Evolutionary conservation across 2,329 filamentous ascomycete genomes (phyloP).

Genomic region (Pestalotiopsis sp.): DNA sequence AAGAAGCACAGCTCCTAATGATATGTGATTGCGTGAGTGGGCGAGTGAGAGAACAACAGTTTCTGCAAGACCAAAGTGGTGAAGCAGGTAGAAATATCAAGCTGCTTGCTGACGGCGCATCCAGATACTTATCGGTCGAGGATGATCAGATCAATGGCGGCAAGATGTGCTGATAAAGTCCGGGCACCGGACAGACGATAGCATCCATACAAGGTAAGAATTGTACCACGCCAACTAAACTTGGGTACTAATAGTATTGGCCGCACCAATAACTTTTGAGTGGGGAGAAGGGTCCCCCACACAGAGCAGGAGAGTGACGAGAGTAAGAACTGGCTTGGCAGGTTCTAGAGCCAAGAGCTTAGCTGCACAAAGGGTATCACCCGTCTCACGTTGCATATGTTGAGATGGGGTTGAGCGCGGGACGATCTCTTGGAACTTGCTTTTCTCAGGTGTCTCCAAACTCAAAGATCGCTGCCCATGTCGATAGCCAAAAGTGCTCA

Average conservation of each 20-base stretch:
- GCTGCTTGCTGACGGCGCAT: not conserved
- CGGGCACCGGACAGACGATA: not conserved
- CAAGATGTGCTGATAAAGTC: not conserved
- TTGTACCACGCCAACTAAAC: not conserved
- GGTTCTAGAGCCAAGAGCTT: constrained; percentile 10
- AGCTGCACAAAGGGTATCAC: constrained; percentile 12
- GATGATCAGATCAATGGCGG: constrained; percentile 1
- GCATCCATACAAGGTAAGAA: not conserved
- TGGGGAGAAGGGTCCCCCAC: not conserved
- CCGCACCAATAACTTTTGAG: not conserved
- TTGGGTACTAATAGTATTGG: not conserved
- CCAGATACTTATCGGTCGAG: constrained; percentile 6
- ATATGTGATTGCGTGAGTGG: not conserved
- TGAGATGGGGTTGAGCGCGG: constrained; percentile 3
- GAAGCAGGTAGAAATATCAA: not conserved
- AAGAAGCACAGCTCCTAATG: constrained; percentile 1
- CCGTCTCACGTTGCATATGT: constrained; percentile 1
- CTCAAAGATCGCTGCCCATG: constrained; percentile 9
- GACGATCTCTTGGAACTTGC: constrained; percentile 1
- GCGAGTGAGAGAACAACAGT: not conserved
- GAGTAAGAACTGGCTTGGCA: not conserved
- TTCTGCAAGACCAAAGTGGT: not conserved
- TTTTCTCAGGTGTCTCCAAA: not conserved
- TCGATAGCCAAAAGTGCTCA: not conserved
- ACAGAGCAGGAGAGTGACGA: not conserved